Conservation (phyloP, 805 yeast species). For the Saccharomycopsis sp. region DNA sequence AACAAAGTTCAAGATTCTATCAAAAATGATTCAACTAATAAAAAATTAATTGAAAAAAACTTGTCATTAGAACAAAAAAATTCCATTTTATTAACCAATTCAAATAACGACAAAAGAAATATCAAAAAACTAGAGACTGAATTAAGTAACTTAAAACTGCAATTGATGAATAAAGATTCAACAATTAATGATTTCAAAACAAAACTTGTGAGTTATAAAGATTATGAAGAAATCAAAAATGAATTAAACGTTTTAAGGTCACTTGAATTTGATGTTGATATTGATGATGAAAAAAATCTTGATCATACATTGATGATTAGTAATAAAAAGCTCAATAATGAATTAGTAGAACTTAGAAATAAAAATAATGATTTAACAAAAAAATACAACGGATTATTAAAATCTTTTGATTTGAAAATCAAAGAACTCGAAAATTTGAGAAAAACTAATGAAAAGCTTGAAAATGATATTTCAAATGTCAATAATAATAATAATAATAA, state of each 20-base stretch:
- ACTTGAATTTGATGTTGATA: conserved; percentile 58
- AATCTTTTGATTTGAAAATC: conserved; percentile 25
- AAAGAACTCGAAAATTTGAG: conserved; percentile 33
- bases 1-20: conserved; percentile 18
- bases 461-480: conserved; percentile 56
- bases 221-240: conserved; percentile 71
- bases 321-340: conserved; percentile 64
- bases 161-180: conserved; percentile 27
- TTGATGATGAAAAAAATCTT: conserved; percentile 27
- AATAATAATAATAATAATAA: conserved; percentile 33
- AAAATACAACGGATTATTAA: conserved; percentile 32
- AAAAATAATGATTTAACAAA: conserved; percentile 38
- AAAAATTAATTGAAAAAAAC: conserved; percentile 21
- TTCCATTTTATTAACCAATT: conserved; percentile 21
- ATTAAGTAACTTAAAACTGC: no score
- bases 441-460: conserved; percentile 50
- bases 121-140: conserved; percentile 18
- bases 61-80: conserved; percentile 22
- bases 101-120: conserved; percentile 23
- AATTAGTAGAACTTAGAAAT: conserved; percentile 55
- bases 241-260: conserved; percentile 65
- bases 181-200: conserved; percentile 28
- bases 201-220: conserved; percentile 46
- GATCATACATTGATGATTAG: conserved; percentile 57
- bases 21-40: conserved; percentile 10